A percentile compares a stretch with the other conserved stretches of the same genome.
These are phyloP conservation scores for Lipomyces yamanashiensis DNA, from an alignment of 805 yeast genomes.

Conservation along the genomic window DNA sequence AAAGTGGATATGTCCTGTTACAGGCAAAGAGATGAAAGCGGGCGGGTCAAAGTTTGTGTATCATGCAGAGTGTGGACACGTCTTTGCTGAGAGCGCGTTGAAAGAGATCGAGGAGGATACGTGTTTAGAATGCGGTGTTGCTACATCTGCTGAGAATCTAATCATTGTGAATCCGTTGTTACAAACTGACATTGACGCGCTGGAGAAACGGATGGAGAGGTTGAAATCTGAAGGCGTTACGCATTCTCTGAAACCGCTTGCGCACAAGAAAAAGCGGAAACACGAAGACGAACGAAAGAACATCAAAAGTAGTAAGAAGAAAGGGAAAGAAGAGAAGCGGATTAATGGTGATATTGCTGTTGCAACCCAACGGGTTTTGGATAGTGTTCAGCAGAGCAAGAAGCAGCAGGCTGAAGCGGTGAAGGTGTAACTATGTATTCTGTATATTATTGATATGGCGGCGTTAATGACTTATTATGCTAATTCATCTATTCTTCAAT, in stretches of 20 bases:
- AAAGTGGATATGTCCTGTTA: slow-evolving; percentile 49
- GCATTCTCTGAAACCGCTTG: slow-evolving; percentile 27
- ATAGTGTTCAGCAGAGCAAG: slow-evolving; percentile 12
- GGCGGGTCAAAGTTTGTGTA: slow-evolving; percentile 51
- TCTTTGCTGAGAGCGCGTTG: slow-evolving; percentile 38
- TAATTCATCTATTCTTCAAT: too few species aligned
- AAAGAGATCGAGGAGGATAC: slow-evolving; percentile 17
- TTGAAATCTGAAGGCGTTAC: slow-evolving; percentile 24
- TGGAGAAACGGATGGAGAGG: slow-evolving; percentile 23
- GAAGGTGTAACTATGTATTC: slow-evolving; percentile 1
- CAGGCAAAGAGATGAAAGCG: slow-evolving; percentile 48
- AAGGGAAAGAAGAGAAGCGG: slow-evolving; percentile 4
- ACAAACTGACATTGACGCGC: slow-evolving; percentile 14
- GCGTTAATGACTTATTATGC: neutral
- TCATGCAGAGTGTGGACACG: slow-evolving; percentile 49
- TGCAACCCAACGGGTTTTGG: slow-evolving; percentile 11
- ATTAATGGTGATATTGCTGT: slow-evolving; percentile 7
- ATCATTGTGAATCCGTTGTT: slow-evolving; percentile 47
- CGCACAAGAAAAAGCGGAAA: slow-evolving; percentile 24
- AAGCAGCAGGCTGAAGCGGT: slow-evolving; percentile 9
- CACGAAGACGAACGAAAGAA: slow-evolving; percentile 8
- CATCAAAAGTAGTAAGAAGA: slow-evolving; percentile 5
- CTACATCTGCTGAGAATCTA: slow-evolving; percentile 42
- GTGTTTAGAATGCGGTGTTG: slow-evolving; percentile 48
- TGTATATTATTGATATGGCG: slow-evolving; percentile 1